Conservation (phyloP, 495 filamentous ascomycete species). For the Cairneyella variabilis region DNA sequence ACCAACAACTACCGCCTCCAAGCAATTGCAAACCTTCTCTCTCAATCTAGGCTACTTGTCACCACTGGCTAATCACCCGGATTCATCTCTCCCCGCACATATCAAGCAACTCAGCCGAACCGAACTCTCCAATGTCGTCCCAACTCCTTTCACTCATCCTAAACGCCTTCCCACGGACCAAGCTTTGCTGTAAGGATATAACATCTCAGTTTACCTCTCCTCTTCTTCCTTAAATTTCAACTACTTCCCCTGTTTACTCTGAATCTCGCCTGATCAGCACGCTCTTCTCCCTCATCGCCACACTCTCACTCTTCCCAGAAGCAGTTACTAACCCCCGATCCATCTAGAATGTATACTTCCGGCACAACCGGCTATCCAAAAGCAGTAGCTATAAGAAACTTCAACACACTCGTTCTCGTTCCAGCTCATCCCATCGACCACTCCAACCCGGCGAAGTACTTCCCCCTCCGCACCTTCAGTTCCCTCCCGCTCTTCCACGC, state of each 20-base stretch:
- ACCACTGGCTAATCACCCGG: background rate
- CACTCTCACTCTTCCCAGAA: too few relatives aligned
- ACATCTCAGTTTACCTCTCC: too few relatives aligned
- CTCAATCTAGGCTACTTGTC: conserved; percentile 37
- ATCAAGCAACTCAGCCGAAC: background rate
- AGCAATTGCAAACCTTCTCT: conserved; percentile 30
- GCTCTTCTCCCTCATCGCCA: too few relatives aligned
- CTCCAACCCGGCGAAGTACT: conserved; percentile 30
- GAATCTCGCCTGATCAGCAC: too few relatives aligned
- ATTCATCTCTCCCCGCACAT: background rate
- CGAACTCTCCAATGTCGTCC: background rate
- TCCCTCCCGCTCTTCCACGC: conserved; percentile 12
- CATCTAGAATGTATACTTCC: background rate
- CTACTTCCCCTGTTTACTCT: too few relatives aligned
- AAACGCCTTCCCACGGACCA: background rate
- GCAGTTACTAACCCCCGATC: too few relatives aligned
- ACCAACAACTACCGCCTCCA: conserved; percentile 12
- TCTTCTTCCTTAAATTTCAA: too few relatives aligned
- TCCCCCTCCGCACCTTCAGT: conserved; percentile 20
- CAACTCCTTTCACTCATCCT: background rate
- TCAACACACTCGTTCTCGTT: background rate
- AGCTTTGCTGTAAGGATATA: background rate
- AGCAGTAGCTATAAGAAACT: background rate
- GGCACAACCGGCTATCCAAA: background rate
- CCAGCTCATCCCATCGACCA: background rate